Base-by-base conservation (phyloP, 805 yeast genomes). In the Metschnikowia kofuensis region DNA sequence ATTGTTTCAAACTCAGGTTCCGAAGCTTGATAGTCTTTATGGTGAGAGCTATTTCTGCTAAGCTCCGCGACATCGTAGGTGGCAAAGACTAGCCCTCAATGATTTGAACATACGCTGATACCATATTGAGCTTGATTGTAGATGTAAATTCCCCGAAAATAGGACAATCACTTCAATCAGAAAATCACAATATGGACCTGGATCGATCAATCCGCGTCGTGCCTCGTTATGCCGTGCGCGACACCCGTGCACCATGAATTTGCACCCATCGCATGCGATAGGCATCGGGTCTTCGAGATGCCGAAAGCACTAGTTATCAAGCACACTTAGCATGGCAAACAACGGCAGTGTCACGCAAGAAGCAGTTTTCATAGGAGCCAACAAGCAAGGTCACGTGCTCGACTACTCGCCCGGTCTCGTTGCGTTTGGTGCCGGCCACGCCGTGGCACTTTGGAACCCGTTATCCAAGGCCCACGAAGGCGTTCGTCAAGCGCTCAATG, bases 371-470 rank as follows among this genome's bases (percentile, higher is more conserved):
- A 72, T 79, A 15, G 95, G 95, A 13, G 89, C 89, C 34, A 87
- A 87, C 62, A 78, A 77, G 51, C 89, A 84, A 57, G 69, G 82
- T 6, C 79, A 77, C 50, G 80, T 78, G 6, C 76, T 83, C 26
- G 90, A 82, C 57, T 77, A 76, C 54, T 71, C 75, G 50, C 46
- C 60, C 0, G 45, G 48, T 1, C 47, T 77, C 5, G 74, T 86
- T 7, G 95, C 94, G 0, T 88, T 75, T 63, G 96, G 91, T 7
- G 89, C 94, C 0, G 79, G 81, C 1, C 75, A 70, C 38, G 76
- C 79, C 14, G 70, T 87, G 43, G 89, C 92, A 0, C 63, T 88
- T 35, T 86, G 89, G 84, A 68, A 78, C n/a, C 87, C 91, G 1
- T 61, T 78, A 15, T 69, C 70, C 29, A 34, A 53, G 3, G 44